These are phyloP conservation scores for Domatiomyces globalis DNA, from an alignment of 2,329 filamentous ascomycete genomes.

Conservation along the genomic window DNA sequence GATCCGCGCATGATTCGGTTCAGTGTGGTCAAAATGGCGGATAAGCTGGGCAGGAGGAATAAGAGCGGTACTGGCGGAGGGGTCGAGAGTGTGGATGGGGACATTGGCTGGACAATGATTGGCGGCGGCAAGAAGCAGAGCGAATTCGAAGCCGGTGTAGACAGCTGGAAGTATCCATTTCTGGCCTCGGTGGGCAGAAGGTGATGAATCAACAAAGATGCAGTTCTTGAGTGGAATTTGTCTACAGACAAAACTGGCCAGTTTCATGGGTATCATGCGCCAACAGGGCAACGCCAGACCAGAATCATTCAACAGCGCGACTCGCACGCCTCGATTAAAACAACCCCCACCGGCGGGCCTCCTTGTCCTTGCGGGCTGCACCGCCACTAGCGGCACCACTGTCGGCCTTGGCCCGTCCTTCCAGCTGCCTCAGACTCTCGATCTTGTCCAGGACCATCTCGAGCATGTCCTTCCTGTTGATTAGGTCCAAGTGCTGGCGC, in stretches of 20 bases:
- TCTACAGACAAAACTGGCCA: not conserved
- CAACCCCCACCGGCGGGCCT: slow-evolving; percentile 30
- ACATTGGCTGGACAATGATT: slow-evolving; percentile 36
- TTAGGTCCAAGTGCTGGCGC: slow-evolving; percentile 75
- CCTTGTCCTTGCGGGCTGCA: slow-evolving; percentile 23
- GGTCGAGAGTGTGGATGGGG: slow-evolving; percentile 43
- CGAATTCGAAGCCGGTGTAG: not conserved
- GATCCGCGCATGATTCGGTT: slow-evolving; percentile 86
- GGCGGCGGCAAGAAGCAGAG: not conserved
- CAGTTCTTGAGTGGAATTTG: not conserved
- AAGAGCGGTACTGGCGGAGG: slow-evolving; percentile 27
- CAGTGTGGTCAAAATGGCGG: slow-evolving; percentile 71
- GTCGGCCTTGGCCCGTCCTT: slow-evolving; percentile 53
- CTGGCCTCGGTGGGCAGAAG: not conserved
- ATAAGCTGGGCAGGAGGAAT: slow-evolving; percentile 47
- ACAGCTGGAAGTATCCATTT: not conserved
- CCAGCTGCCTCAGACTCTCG: slow-evolving; percentile 72
- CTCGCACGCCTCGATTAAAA: slow-evolving; percentile 22
- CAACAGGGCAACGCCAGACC: not conserved
- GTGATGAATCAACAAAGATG: not conserved
- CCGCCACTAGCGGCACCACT: slow-evolving; percentile 21
- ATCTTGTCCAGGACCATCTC: slow-evolving; percentile 93
- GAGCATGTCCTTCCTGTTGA: slow-evolving; percentile 77
- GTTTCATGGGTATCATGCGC: not conserved
- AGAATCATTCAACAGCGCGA: not conserved